These are phyloP conservation scores for Trametes maxima DNA, from an alignment of 768 basidiomycete species.

Conservation along the genomic window DNA sequence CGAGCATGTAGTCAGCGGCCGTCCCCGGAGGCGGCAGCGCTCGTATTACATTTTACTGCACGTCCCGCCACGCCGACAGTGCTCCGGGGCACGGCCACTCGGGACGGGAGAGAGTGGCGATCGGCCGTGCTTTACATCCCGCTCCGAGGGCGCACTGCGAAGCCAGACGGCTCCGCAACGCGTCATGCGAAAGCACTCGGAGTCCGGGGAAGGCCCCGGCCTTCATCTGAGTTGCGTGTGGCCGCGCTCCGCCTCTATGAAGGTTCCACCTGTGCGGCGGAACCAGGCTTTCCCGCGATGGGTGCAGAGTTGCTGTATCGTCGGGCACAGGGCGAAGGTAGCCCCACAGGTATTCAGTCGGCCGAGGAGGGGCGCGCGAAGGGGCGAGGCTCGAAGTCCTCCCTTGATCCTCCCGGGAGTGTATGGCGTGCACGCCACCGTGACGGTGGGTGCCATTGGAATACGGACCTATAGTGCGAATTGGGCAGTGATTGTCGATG, in stretches of 20 bases:
- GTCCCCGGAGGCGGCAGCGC: too few species aligned
- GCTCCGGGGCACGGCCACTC: conserved; percentile 19
- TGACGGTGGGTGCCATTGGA: background rate
- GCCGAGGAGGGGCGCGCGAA: background rate
- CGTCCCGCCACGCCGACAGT: background rate
- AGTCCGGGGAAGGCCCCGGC: background rate
- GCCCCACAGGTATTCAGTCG: background rate
- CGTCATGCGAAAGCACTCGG: conserved; percentile 7
- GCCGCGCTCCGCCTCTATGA: conserved; percentile 15
- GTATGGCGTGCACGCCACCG: conserved; percentile 2
- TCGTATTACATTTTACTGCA: background rate
- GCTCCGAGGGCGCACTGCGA: conserved; percentile 21
- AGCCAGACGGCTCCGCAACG: conserved; percentile 14
- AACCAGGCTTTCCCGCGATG: background rate
- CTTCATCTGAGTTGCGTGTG: background rate
- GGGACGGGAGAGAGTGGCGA: conserved; percentile 11
- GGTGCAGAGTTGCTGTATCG: background rate
- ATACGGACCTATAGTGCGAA: background rate
- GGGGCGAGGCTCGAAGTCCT: background rate
- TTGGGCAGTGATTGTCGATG: conserved; percentile 22
- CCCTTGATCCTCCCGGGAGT: conserved; percentile 13
- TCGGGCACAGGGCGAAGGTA: too few species aligned
- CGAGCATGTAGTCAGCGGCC: too few species aligned
- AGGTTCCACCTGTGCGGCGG: background rate
- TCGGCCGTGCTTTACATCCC: conserved; percentile 15